phyloP scores from a whole-genome alignment of 2,329 filamentous ascomycete genomes.

The Pleomassaria siparia region DNA sequence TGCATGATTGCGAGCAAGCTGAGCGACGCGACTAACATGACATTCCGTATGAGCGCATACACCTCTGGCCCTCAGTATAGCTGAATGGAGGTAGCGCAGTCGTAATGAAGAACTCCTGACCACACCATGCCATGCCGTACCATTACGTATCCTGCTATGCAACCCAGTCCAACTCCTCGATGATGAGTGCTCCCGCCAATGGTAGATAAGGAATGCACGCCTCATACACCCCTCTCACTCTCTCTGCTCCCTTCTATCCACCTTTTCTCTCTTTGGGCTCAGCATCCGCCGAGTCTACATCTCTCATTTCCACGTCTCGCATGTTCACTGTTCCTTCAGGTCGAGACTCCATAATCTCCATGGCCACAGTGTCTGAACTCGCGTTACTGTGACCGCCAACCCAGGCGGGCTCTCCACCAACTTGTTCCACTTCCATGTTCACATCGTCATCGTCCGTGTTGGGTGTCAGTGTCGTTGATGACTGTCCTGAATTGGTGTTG shows the following conservation, averaged over 20 bases:
- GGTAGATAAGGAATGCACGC: no score
- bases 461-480: constrained; percentile 37
- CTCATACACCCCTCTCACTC: not conserved
- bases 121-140: not conserved
- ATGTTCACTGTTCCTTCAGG: not conserved
- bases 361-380: constrained; percentile 23
- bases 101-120: not conserved
- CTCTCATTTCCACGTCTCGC: constrained; percentile 12
- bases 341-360: constrained; percentile 20
- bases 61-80: no score
- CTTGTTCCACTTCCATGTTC: constrained; percentile 32
- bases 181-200: not conserved
- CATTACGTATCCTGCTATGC: not conserved
- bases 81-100: no score
- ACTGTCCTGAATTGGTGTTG: constrained; percentile 12
- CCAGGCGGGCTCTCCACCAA: constrained; percentile 16
- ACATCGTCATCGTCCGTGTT: constrained; percentile 34
- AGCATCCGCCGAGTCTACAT: constrained; percentile 18
- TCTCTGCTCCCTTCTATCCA: constrained; percentile 1
- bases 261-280: constrained; percentile 19
- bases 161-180: not conserved
- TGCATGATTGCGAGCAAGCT: no score
- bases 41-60: no score
- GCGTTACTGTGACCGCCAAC: constrained; percentile 20
- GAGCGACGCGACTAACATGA: no score